These are phyloP conservation scores for Ustilago sp. DNA, from an alignment of 1,284 basidiomycete genomes.

Conservation along the genomic window DNA sequence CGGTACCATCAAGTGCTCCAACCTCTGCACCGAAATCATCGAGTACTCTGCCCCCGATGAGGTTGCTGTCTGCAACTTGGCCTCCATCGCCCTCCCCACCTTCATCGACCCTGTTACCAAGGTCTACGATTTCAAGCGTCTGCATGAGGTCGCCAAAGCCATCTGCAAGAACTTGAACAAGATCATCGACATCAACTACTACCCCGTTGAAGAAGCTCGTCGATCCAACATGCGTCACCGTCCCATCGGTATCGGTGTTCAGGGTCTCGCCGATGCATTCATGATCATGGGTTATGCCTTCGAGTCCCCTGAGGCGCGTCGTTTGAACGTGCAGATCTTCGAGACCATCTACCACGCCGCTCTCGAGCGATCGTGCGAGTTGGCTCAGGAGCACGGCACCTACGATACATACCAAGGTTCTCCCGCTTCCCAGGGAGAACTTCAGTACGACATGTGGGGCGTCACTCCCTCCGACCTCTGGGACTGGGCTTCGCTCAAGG, in stretches of 20 bases:
- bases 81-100: slow-evolving; percentile 90
- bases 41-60: slow-evolving; percentile 98
- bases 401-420: slow-evolving; percentile 94
- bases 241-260: slow-evolving; percentile 96
- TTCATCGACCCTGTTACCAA: slow-evolving; percentile 69
- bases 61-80: slow-evolving; percentile 98
- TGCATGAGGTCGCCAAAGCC: slow-evolving; percentile 90
- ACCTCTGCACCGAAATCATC: slow-evolving; percentile 98
- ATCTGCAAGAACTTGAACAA: slow-evolving; percentile 83
- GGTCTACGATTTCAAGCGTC: slow-evolving; percentile 86
- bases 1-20: slow-evolving; percentile 98
- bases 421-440: slow-evolving; percentile 85
- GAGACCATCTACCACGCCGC: slow-evolving; percentile 99
- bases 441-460: slow-evolving; percentile 97
- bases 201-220: slow-evolving; percentile 90
- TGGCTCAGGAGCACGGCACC: slow-evolving; percentile 83
- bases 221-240: slow-evolving; percentile 97
- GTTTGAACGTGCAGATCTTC: slow-evolving; percentile 95
- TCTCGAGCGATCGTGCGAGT: slow-evolving; percentile 89
- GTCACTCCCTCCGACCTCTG: slow-evolving; percentile 91
- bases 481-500: slow-evolving; percentile 93
- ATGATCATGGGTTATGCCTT: slow-evolving; percentile 97
- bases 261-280: slow-evolving; percentile 98
- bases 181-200: slow-evolving; percentile 92
- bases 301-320: slow-evolving; percentile 86